Evolutionary conservation across 2,329 filamentous ascomycete species (phyloP).

Genomic region (Hysterium pulicare): DNA sequence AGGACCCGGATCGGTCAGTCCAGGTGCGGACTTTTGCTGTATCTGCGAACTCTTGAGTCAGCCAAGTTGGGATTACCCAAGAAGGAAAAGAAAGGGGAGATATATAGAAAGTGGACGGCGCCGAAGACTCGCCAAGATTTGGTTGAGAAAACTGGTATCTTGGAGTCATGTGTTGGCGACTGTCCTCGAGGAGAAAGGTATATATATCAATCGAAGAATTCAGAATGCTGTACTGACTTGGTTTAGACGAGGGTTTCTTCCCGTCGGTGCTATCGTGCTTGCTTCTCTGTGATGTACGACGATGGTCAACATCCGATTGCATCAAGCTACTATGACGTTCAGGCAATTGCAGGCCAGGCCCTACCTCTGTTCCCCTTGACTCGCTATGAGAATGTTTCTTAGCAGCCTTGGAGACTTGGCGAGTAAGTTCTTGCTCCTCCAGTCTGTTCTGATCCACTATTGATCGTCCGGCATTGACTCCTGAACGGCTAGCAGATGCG

Average conservation of each 20-base stretch:
- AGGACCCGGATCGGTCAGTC: conserved; percentile 93
- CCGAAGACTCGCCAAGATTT: too few relatives aligned
- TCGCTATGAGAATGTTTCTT: conserved; percentile 53
- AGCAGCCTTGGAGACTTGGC: conserved; percentile 67
- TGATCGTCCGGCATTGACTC: conserved; percentile 60
- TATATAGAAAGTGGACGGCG: too few relatives aligned
- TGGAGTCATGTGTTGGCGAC: too few relatives aligned
- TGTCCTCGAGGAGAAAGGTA: too few relatives aligned
- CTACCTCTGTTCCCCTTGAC: conserved; percentile 65
- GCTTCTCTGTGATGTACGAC: conserved; percentile 67
- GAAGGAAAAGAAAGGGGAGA: too few relatives aligned
- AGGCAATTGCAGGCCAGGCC: conserved; percentile 71
- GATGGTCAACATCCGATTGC: conserved; percentile 64
- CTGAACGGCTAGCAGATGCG: conserved; percentile 49
- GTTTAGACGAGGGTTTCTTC: conserved; percentile 58
- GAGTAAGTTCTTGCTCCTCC: conserved; percentile 81
- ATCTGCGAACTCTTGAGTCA: conserved; percentile 47
- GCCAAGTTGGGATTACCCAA: too few relatives aligned
- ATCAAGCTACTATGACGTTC: conserved; percentile 76
- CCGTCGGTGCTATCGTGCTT: conserved; percentile 64
- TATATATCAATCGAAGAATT: too few relatives aligned
- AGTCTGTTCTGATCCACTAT: conserved; percentile 71
- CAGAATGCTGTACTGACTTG: conserved; percentile 70
- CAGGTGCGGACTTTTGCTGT: conserved; percentile 78
- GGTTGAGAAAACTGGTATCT: too few relatives aligned